Base-by-base conservation (phyloP, 768 basidiomycete species). In the Kwoniella botswanensis region DNA sequence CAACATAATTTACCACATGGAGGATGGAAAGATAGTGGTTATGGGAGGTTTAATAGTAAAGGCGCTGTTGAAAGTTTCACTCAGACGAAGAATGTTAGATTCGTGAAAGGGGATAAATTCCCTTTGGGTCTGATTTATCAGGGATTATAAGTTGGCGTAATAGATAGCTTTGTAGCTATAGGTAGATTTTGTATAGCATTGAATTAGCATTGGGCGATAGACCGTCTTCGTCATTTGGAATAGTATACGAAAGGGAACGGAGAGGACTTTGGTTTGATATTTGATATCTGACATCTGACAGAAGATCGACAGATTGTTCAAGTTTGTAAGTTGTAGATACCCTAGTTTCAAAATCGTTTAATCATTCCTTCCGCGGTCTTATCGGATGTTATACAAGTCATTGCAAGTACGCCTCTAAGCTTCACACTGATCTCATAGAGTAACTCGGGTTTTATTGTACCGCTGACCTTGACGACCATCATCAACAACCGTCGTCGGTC, bases 1-100 rank as follows among this genome's bases (percentile, higher is more conserved):
- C 65, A 75, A n/a, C 74, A 79, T n/a, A 67, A 68, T 56, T 66
- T 85, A 61, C 82, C 82, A 15, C 80, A 81, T 69, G 82, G 82
- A 29, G 82, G 79, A 22, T 71, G 75, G 53, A 82, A 82, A 55
- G 74, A 73, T 2, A 77, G 74, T 60, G 83, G 84, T 0, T 83
- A 75, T 67, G 84, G 84, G 0, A 65, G 81, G 9, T 85, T 84
- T 71, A 84, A 84, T 74, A 83, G 83, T 2, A 50, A 71, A 29
- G 81, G 80, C 13, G 81, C 78, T 29, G 52, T 80, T 7, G 71
- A 79, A 63, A 77, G 76, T 29, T 84, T 84, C 60, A 84, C 83
- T 1, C 81, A 82, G 74, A 75, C 68, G 4, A 76, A 75, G 68
- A 75, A 71, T 63, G 57, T 76, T 26, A 76, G 66, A 43, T 42